A percentile compares a stretch with the other conserved stretches of the same genome.
phyloP scores from a whole-genome alignment of 805 yeast species.

The Kodamaea hsintzibuensis region DNA sequence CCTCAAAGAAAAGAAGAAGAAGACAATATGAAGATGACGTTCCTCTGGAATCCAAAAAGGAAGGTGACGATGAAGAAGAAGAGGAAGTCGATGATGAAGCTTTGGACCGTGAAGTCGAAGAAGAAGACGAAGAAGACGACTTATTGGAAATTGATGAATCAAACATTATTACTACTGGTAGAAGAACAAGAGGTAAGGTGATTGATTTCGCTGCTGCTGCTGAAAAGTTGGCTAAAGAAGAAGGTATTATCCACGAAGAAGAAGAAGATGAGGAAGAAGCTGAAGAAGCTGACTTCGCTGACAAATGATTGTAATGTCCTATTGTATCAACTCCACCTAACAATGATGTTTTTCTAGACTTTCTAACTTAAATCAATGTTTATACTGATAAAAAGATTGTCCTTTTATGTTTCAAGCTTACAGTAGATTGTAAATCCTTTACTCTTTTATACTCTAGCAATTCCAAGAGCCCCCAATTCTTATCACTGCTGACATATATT shows the following conservation, averaged over 20 bases:
- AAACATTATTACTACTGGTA: slow-evolving; percentile 79
- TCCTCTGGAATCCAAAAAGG: slow-evolving; percentile 43
- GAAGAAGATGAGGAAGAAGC: slow-evolving; percentile 50
- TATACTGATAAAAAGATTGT: not conserved
- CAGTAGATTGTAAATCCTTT: too few relatives aligned
- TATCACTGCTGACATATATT: too few relatives aligned
- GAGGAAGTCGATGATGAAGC: slow-evolving; percentile 50
- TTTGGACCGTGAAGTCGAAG: slow-evolving; percentile 56
- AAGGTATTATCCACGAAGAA: slow-evolving; percentile 37
- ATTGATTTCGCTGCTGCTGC: slow-evolving; percentile 85
- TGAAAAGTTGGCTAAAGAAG: slow-evolving; percentile 60
- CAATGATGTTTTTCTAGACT: too few relatives aligned
- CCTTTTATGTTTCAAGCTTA: too few relatives aligned
- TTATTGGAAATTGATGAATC: slow-evolving; percentile 76
- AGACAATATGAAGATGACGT: slow-evolving; percentile 57
- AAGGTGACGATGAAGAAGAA: slow-evolving; percentile 46
- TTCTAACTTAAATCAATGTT: too few relatives aligned
- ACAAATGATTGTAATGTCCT: not conserved
- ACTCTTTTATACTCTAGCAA: too few relatives aligned
- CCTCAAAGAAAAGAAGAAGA: slow-evolving; percentile 56
- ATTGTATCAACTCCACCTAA: too few relatives aligned
- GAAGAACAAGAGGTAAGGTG: slow-evolving; percentile 88
- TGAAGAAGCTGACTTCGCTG: not conserved
- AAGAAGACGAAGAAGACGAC: slow-evolving; percentile 75
- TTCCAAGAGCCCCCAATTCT: too few relatives aligned